Percentiles rank a stretch among this genome's conserved stretches.
These are phyloP conservation scores for Linnemannia hyalina DNA, from an alignment of 192 early-diverging fungal species.

Conservation along the genomic window DNA sequence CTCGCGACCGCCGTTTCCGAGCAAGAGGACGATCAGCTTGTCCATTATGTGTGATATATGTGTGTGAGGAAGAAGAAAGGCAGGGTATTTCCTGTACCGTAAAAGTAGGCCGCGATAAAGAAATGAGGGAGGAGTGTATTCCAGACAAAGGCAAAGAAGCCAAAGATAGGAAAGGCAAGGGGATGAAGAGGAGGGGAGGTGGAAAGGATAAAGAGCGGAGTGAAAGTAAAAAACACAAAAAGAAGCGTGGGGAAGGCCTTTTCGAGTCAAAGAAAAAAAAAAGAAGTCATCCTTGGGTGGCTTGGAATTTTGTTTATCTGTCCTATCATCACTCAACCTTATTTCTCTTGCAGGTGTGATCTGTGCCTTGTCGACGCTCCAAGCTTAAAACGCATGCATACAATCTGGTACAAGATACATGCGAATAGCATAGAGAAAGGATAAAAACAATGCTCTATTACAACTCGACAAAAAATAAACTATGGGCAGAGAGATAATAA, in stretches of 20 bases:
- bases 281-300: neutral
- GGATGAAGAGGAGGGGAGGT: neutral
- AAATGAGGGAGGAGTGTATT: neutral
- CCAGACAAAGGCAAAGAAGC: slow-evolving; percentile 1
- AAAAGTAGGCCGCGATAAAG: neutral
- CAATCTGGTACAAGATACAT: neutral
- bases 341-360: neutral
- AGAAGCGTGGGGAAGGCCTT: neutral
- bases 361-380: neutral
- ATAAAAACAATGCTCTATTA: neutral
- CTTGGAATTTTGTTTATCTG: slow-evolving; percentile 10
- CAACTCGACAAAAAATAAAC: neutral
- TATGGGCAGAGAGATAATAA: slow-evolving; percentile 4
- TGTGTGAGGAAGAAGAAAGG: neutral
- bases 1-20: slow-evolving; percentile 97
- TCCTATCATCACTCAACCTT: neutral
- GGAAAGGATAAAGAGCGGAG: slow-evolving; percentile 6
- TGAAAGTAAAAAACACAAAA: slow-evolving; percentile 1
- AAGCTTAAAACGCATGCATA: neutral
- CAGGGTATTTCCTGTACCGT: neutral
- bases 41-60: slow-evolving; percentile 20
- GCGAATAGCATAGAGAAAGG: no score
- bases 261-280: neutral
- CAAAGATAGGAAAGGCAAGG: neutral
- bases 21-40: slow-evolving; percentile 80